Conservation (phyloP, 2,329 filamentous ascomycete species). For the Beauveria bassiana region DNA sequence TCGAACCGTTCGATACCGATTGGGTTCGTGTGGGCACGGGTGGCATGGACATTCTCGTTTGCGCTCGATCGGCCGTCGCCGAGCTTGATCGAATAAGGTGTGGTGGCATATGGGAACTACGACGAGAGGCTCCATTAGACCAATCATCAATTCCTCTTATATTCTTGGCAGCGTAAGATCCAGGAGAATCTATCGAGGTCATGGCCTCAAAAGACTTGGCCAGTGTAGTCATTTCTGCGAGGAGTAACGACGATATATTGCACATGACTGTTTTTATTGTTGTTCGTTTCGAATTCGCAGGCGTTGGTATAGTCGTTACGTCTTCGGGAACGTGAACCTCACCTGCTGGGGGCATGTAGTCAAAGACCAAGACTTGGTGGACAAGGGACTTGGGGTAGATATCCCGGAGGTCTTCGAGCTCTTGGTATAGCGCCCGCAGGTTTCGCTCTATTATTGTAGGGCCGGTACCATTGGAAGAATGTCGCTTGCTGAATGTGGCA, state of each 20-base stretch:
- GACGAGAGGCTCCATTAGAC: conserved; percentile 32
- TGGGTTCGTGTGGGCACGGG: conserved; percentile 45
- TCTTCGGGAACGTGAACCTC: conserved; percentile 56
- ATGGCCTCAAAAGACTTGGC: conserved; percentile 66
- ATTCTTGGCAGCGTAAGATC: conserved; percentile 36
- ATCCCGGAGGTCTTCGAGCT: conserved; percentile 64
- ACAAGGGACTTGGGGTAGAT: conserved; percentile 68
- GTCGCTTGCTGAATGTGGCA: conserved; percentile 44
- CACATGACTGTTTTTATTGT: conserved; percentile 78
- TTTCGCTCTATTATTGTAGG: conserved; percentile 48
- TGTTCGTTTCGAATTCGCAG: conserved; percentile 61
- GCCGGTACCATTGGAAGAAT: conserved; percentile 43
- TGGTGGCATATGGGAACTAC: conserved; percentile 45
- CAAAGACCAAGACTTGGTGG: conserved; percentile 74
- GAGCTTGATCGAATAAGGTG: conserved; percentile 45
- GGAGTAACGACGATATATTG: conserved; percentile 63
- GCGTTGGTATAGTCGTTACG: conserved; percentile 62
- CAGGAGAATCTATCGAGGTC: conserved; percentile 71
- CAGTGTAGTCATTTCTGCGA: conserved; percentile 68
- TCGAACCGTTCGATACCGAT: conserved; percentile 37
- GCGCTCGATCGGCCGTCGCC: conserved; percentile 50
- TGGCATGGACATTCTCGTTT: conserved; percentile 76
- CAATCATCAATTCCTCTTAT: conserved; percentile 36
- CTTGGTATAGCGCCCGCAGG: conserved; percentile 52
- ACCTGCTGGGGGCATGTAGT: conserved; percentile 48